phyloP scores from a whole-genome alignment of 2,329 filamentous ascomycete species.

The Fusarium hostae region DNA sequence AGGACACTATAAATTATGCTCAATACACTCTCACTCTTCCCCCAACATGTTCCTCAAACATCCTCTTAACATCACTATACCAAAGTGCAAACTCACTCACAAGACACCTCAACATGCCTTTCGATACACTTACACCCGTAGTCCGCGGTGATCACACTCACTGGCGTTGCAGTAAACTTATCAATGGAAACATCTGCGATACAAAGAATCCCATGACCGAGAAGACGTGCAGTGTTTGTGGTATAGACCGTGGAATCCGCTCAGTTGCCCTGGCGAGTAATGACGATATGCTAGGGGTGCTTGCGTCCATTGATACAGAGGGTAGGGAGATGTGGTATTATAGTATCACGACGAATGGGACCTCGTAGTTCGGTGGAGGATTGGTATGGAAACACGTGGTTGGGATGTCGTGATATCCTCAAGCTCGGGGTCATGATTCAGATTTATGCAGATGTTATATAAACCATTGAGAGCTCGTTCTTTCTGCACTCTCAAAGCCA shows the following conservation, averaged over 20 bases:
- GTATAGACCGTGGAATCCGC: background rate
- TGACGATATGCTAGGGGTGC: background rate
- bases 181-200: background rate
- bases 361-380: rapidly evolving
- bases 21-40: background rate
- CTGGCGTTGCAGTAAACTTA: background rate
- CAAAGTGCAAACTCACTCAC: background rate
- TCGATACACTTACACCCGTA: rapidly evolving
- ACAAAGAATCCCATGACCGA: background rate
- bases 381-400: rapidly evolving
- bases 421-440: background rate
- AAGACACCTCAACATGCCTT: background rate
- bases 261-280: background rate
- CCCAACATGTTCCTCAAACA: too few species aligned
- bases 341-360: background rate
- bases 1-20: background rate
- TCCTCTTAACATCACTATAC: background rate
- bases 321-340: background rate
- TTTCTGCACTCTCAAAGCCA: background rate
- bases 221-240: background rate
- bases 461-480: background rate
- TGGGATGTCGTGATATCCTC: rapidly evolving
- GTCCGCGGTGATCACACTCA: background rate
- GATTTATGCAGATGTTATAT: background rate
- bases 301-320: background rate